Percentiles rank a stretch among this genome's conserved stretches.
Conservation (phyloP, 2,329 filamentous ascomycete genomes). For the Aspergillus ochraceoroseus region DNA sequence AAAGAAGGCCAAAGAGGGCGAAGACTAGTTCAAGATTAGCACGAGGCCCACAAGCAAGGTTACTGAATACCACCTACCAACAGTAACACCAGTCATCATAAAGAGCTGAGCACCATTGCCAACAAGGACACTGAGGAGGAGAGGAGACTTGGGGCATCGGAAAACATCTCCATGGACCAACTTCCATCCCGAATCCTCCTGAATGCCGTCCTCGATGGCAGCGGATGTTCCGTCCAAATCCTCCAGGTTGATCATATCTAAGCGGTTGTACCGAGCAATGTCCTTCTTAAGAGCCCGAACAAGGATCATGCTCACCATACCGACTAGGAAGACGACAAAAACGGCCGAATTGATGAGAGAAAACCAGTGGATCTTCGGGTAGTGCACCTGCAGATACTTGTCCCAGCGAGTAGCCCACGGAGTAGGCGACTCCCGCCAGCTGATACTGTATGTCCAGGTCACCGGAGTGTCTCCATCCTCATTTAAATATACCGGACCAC, state of each 20-base stretch:
- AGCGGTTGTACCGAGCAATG: conserved; percentile 90
- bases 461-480: conserved; percentile 63
- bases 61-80: conserved; percentile 47
- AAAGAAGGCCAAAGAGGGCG: conserved; percentile 88
- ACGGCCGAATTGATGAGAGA: conserved; percentile 93
- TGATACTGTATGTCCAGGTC: conserved; percentile 86
- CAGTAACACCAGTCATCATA: conserved; percentile 93
- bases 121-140: conserved; percentile 79
- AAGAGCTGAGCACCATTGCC: conserved; percentile 95
- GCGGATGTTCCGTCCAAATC: conserved; percentile 75
- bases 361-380: conserved; percentile 99
- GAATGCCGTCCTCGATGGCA: conserved; percentile 78
- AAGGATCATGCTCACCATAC: conserved; percentile 89
- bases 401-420: conserved; percentile 98
- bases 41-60: conserved; percentile 3
- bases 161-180: conserved; percentile 97
- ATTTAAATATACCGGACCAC: conserved; percentile 58
- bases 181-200: conserved; percentile 98
- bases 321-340: conserved; percentile 84
- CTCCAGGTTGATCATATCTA: conserved; percentile 85
- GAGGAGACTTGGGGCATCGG: conserved; percentile 73
- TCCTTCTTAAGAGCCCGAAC: conserved; percentile 86
- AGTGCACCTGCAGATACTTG: conserved; percentile 95
- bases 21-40: conserved; percentile 52
- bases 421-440: conserved; percentile 77